Evolutionary conservation across 257 asterid species (phyloP).

Genomic region (Nemophila menziesii): DNA sequence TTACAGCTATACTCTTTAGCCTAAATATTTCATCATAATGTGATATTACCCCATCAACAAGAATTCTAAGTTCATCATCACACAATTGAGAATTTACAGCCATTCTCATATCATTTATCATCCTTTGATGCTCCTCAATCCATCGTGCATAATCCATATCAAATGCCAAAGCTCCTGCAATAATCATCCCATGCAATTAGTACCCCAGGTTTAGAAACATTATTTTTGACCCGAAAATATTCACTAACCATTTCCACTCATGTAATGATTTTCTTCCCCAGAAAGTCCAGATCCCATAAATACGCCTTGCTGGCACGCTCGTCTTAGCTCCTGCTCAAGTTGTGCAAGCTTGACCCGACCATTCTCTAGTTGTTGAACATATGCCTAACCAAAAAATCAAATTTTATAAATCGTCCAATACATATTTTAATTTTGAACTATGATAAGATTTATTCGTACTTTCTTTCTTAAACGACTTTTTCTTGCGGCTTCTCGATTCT

Average conservation of each 20-base stretch:
- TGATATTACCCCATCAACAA: constrained; percentile 73
- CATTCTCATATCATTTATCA: constrained; percentile 51
- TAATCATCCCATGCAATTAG: too few species aligned
- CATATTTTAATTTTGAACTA: too few species aligned
- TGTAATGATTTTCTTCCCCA: too few species aligned
- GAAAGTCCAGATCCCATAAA: too few species aligned
- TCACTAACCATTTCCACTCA: too few species aligned
- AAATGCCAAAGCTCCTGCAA: constrained; percentile 58
- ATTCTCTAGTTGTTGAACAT: constrained; percentile 85
- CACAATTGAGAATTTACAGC: constrained; percentile 53
- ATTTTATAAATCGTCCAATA: constrained; percentile 11
- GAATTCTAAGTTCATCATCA: constrained; percentile 50
- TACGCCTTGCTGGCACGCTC: constrained; percentile 59
- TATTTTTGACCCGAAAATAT: too few species aligned
- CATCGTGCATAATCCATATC: constrained; percentile 72
- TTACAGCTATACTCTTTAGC: constrained; percentile 52
- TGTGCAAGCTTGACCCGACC: constrained; percentile 65
- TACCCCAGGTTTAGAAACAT: too few species aligned
- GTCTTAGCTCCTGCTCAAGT: constrained; percentile 78
- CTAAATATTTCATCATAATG: constrained; percentile 68
- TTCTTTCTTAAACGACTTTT: constrained; percentile 2
- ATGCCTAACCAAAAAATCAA: constrained; percentile 47
- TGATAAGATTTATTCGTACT: too few species aligned
- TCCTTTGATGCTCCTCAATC: constrained; percentile 70
- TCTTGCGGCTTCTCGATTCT: constrained; percentile 5